Evolutionary conservation across 768 basidiomycete genomes (phyloP).

Genomic region (Mycena alexandri): DNA sequence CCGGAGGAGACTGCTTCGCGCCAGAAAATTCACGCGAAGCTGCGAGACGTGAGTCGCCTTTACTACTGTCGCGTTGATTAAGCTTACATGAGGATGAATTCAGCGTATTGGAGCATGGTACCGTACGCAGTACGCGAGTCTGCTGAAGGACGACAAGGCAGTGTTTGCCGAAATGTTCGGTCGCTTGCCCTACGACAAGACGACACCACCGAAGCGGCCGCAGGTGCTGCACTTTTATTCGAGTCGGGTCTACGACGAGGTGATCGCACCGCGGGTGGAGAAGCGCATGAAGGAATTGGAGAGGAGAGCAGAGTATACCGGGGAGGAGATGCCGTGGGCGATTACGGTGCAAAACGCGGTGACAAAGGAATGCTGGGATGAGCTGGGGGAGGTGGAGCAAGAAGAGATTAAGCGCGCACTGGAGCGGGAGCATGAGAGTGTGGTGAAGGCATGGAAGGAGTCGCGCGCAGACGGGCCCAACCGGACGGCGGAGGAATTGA

Average conservation of each 20-base stretch:
- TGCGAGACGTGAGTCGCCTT: conserved; percentile 1
- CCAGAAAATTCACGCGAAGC: not conserved
- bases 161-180: not conserved
- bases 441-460: no score
- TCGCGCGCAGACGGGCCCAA: no score
- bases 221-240: not conserved
- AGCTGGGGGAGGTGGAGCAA: no score
- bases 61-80: no score
- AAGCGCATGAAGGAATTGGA: not conserved
- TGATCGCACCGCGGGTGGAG: not conserved
- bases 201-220: not conserved
- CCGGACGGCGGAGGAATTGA: no score
- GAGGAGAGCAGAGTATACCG: not conserved
- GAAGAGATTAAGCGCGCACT: no score
- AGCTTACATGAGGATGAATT: no score
- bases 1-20: not conserved
- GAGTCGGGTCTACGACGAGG: not conserved
- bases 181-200: not conserved
- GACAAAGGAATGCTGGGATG: no score
- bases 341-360: not conserved
- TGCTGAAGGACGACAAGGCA: no score
- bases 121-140: no score
- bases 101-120: no score
- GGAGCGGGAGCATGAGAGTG: no score
- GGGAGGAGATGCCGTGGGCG: not conserved